phyloP scores from a whole-genome alignment of 164 flowering plant species.

The Stephania japonica region DNA sequence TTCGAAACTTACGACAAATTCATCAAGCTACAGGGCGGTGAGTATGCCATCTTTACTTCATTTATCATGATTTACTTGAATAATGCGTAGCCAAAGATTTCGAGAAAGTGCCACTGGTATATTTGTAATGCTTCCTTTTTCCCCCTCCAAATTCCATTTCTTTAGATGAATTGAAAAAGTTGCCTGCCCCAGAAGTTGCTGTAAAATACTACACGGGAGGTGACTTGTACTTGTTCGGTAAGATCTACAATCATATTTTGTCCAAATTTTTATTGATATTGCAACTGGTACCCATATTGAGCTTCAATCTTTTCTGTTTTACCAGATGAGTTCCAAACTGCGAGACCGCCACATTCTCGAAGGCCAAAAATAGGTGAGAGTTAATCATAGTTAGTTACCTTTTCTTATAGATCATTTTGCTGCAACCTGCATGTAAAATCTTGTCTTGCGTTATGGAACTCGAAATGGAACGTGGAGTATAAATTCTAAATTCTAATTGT shows the following conservation, averaged over 20 bases:
- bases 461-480: no score
- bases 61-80: not conserved
- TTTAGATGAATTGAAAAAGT: conserved; percentile 66
- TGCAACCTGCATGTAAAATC: no score
- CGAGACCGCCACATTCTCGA: conserved; percentile 65
- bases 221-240: conserved; percentile 92
- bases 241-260: conserved; percentile 18
- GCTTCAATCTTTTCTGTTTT: conserved; percentile 2
- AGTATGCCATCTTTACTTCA: not conserved
- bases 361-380: conserved; percentile 79
- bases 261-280: not conserved
- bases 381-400: not conserved
- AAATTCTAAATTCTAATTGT: no score
- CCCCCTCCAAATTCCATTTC: not conserved
- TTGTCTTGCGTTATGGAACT: no score
- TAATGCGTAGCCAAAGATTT: not conserved
- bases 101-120: not conserved
- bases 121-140: not conserved
- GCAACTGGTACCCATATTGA: not conserved
- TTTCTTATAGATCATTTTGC: no score
- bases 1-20: conserved; percentile 91
- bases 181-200: conserved; percentile 85
- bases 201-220: conserved; percentile 81
- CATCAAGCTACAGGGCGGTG: conserved; percentile 82
- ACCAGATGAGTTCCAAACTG: conserved; percentile 96